Base-by-base conservation (phyloP, 78 protist genomes). In the Guillardia theta region DNA sequence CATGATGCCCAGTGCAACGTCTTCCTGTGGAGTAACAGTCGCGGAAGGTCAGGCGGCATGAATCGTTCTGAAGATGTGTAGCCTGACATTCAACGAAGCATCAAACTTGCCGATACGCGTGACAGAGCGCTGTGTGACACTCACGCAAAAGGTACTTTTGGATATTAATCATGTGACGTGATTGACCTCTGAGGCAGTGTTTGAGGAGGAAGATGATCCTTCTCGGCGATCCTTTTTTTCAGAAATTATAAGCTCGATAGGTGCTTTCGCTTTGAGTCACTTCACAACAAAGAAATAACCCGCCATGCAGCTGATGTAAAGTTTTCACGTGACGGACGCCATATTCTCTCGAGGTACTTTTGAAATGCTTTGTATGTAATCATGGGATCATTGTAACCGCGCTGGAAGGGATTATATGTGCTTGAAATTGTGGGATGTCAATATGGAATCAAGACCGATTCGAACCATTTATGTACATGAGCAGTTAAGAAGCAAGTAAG, bases 361-460 rank as follows among this genome's bases (percentile, higher is more conserved):
- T 4, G 70, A 2, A 30, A 24, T 27, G 6, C 80, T 36, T 8
- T 64, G 44, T 50, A 39, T n/a, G n/a, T n/a, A n/a, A n/a, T n/a
- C n/a, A n/a, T n/a, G n/a, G n/a, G n/a, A n/a, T n/a, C n/a, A n/a
- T n/a, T n/a, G n/a, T n/a, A n/a, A n/a, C n/a, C n/a, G n/a, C n/a
- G n/a, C n/a, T n/a, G n/a, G n/a, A n/a, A n/a, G n/a, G 43, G 99
- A 99, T 95, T 99, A 96, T 97, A 53, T 98, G 62, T 97, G 43
- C 27, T 33, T 80, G 24, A 97, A 97, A 93, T 9, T 98, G 21
- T 98, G 99, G 99, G 99, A 98, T 88, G 92, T 97, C 44, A 18
- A 27, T 30, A 93, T 93, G 95, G 98, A 96, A 48, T 0, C 0
- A 18, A 0, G 22, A 92, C 99, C 99, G 2, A 76, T 98, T n/a